These are phyloP conservation scores for Mortierella polycephala DNA, from an alignment of 371 early-diverging fungal genomes.

Conservation along the genomic window DNA sequence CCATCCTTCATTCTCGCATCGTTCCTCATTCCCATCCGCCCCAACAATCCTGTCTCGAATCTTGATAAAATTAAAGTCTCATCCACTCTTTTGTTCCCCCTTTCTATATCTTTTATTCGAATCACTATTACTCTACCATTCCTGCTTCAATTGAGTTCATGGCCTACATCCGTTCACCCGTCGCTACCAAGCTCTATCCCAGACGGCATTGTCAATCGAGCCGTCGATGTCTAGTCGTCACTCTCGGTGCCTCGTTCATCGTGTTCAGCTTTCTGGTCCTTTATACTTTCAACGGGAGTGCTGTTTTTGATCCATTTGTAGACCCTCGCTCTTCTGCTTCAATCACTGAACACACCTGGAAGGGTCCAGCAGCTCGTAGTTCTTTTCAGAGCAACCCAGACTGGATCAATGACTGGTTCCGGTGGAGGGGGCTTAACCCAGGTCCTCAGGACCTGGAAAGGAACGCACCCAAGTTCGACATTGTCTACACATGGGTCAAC, in stretches of 20 bases:
- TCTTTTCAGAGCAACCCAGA: conserved; percentile 2
- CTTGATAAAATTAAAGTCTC: neutral
- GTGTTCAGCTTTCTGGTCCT: conserved; percentile 32
- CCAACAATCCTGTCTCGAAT: too few relatives aligned
- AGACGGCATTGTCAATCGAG: conserved; percentile 9
- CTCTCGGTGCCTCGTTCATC: conserved; percentile 30
- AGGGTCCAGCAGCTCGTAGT: neutral
- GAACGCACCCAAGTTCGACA: conserved; percentile 18
- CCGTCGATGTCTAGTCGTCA: conserved; percentile 28
- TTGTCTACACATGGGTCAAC: conserved; percentile 56
- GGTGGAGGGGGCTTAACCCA: conserved; percentile 35
- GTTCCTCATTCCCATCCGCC: neutral
- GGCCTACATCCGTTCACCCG: conserved; percentile 25
- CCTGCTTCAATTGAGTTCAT: conserved; percentile 7
- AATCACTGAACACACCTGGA: neutral
- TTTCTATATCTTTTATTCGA: neutral
- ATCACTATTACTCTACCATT: neutral
- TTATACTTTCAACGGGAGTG: conserved; percentile 9
- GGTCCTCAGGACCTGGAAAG: neutral
- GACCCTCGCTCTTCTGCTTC: neutral
- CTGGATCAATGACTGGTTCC: conserved; percentile 37
- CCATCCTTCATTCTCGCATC: neutral
- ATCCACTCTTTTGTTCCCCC: neutral
- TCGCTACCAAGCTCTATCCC: conserved; percentile 8
- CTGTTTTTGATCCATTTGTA: neutral